phyloP scores from a whole-genome alignment of 768 basidiomycete genomes.

The Jaapia argillacea region DNA sequence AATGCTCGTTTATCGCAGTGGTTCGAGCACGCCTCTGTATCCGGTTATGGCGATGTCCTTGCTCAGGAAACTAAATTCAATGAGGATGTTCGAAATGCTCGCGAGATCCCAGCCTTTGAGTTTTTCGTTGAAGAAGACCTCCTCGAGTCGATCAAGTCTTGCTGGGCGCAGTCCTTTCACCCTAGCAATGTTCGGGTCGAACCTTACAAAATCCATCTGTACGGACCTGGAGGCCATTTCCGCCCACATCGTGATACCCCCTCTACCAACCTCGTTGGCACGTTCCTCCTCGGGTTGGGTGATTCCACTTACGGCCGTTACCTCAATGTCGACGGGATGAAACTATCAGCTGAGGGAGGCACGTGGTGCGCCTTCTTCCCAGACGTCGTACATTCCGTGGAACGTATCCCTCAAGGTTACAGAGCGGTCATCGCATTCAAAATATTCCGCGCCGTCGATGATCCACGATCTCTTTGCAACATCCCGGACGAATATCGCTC shows the following conservation, averaged over 20 bases:
- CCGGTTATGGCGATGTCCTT: constrained; percentile 17
- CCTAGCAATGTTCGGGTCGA: constrained; percentile 16
- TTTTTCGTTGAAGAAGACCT: constrained; percentile 12
- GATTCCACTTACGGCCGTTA: constrained; percentile 10
- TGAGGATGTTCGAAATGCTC: constrained; percentile 13
- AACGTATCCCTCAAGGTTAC: constrained; percentile 6
- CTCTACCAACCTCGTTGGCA: constrained; percentile 18
- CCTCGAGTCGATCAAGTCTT: constrained; percentile 6
- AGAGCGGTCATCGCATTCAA: constrained; percentile 22
- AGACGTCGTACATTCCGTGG: constrained; percentile 18
- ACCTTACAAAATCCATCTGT: no score
- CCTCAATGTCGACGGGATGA: background rate
- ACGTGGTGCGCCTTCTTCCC: constrained; percentile 23
- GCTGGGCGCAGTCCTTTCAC: constrained; percentile 13
- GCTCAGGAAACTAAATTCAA: constrained; percentile 14
- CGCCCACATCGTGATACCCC: constrained; percentile 19
- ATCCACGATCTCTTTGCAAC: no score
- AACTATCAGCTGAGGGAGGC: constrained; percentile 2
- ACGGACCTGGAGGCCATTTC: constrained; percentile 20
- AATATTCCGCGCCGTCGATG: constrained; percentile 13
- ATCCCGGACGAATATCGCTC: no score
- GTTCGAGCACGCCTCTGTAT: constrained; percentile 9
- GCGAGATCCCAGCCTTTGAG: constrained; percentile 15
- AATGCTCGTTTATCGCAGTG: no score
- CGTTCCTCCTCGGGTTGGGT: constrained; percentile 22